These are phyloP conservation scores for Sporothrix globosa DNA, from an alignment of 2,329 filamentous ascomycete genomes.

Conservation along the genomic window DNA sequence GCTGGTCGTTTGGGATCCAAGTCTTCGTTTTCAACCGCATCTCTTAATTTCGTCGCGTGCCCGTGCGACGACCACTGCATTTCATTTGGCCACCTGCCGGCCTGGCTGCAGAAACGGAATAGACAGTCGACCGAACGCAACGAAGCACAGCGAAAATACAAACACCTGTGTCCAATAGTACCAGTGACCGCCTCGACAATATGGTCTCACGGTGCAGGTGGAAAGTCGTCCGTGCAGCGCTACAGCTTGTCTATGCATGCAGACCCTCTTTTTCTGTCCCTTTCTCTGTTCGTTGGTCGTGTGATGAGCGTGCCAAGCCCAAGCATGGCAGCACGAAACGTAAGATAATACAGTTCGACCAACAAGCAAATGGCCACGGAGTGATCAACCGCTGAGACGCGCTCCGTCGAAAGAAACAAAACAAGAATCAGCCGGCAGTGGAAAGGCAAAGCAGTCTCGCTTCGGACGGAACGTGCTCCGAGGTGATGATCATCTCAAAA, in stretches of 20 bases:
- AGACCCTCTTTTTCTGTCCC: constrained; percentile 10
- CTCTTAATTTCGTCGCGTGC: neutral
- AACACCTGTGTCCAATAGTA: neutral
- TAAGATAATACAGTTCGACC: neutral
- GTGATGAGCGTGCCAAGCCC: constrained; percentile 17
- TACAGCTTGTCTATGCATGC: constrained; percentile 3
- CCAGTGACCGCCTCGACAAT: neutral
- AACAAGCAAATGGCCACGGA: neutral
- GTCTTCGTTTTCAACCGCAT: neutral
- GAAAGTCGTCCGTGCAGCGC: no score
- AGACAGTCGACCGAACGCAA: neutral
- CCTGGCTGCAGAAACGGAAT: neutral
- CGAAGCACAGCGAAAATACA: neutral
- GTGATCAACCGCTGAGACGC: neutral
- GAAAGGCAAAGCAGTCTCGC: neutral
- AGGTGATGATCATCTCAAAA: no score
- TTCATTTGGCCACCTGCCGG: neutral
- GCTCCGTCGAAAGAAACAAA: neutral
- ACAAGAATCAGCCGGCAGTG: neutral
- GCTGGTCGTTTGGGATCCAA: neutral
- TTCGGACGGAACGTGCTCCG: neutral
- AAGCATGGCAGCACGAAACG: constrained; percentile 2
- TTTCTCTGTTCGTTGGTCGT: neutral
- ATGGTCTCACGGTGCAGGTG: neutral
- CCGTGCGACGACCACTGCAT: constrained; percentile 5